Evolutionary conservation across 345 rosid genomes (phyloP).

Genomic region (Murraya koenigii): DNA sequence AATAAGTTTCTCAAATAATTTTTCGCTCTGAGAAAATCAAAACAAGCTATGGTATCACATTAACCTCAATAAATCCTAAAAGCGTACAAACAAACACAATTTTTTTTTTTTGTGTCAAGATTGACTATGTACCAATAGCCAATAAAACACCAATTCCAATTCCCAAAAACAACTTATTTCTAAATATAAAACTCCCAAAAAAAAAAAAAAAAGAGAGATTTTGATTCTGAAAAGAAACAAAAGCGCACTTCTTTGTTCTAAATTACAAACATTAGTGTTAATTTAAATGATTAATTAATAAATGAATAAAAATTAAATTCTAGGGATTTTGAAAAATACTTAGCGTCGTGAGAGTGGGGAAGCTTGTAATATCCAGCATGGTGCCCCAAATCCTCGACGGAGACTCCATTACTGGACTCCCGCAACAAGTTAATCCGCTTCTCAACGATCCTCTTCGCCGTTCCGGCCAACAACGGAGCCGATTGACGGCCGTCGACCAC

Average conservation of each 20-base stretch:
- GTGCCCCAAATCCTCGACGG: constrained; percentile 78
- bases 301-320: neutral
- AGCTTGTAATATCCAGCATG: constrained; percentile 94
- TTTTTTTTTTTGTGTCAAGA: neutral
- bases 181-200: neutral
- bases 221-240: neutral
- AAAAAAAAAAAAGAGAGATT: neutral
- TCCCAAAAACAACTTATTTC: neutral
- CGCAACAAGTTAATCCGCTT: constrained; percentile 43
- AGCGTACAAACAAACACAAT: neutral
- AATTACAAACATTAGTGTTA: neutral
- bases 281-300: neutral
- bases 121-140: neutral
- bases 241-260: neutral
- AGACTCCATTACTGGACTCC: constrained; percentile 23
- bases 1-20: no score
- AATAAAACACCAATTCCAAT: neutral
- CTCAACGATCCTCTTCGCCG: constrained; percentile 52
- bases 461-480: neutral
- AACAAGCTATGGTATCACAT: no score
- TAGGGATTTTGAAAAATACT: constrained; percentile 35
- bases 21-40: no score
- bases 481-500: constrained; percentile 32
- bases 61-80: no score
- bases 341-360: constrained; percentile 68